Evolutionary conservation across 306 rosid genomes (phyloP).

Genomic region (Vigna mungo): DNA sequence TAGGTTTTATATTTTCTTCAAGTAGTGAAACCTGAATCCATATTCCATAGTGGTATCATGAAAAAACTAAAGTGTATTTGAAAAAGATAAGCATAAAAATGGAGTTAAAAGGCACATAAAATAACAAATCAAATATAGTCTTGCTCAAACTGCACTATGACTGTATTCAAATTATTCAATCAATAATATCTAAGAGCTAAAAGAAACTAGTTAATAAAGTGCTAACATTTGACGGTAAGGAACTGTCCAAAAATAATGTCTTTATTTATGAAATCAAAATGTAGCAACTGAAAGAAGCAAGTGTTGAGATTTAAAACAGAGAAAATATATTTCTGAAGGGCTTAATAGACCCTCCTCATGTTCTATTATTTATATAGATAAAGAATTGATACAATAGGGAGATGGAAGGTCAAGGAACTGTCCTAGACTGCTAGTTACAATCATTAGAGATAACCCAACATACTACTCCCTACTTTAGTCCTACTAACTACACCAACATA

Average conservation of each 20-base stretch:
- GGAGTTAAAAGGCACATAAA: conserved; percentile 14
- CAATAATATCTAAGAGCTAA: conserved; percentile 1
- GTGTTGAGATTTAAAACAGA: no score
- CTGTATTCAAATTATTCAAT: conserved; percentile 1
- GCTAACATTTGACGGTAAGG: not conserved
- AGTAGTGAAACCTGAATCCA: conserved; percentile 80
- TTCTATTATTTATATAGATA: no score
- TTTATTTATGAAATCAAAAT: conserved; percentile 14
- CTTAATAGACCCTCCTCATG: no score
- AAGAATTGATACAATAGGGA: no score
- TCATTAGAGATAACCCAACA: no score
- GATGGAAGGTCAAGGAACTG: no score
- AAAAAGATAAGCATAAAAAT: conserved; percentile 20
- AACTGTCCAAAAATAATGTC: conserved; percentile 7
- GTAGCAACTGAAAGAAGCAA: conserved; percentile 4
- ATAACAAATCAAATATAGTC: conserved; percentile 38
- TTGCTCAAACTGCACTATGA: conserved; percentile 24
- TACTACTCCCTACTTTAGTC: no score
- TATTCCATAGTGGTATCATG: conserved; percentile 39
- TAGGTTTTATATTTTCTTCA: conserved; percentile 83
- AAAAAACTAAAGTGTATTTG: conserved; percentile 29
- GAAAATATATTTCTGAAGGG: no score
- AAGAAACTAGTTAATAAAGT: conserved; percentile 16
- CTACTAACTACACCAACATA: no score
- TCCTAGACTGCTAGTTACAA: no score